Percentiles rank a stretch among this genome's conserved stretches.
Conservation (phyloP, 345 rosid genomes). For the Orychophragmus violaceus region DNA sequence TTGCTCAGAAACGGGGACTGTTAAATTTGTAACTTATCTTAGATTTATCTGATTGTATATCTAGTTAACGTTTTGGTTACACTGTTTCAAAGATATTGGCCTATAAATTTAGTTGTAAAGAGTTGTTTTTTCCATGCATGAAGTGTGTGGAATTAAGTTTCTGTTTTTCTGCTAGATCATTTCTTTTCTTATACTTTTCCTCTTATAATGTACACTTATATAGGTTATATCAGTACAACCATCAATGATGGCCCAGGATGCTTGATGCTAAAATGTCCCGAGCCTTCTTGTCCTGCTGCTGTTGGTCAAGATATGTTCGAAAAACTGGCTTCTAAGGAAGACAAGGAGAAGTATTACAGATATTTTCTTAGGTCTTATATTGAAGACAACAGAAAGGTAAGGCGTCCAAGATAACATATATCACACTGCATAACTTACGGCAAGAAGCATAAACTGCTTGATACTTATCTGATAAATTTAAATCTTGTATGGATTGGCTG, state of each 20-base stretch:
- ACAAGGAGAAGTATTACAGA: conserved; percentile 25
- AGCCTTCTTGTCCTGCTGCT: conserved; percentile 27
- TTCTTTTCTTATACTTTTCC: neutral
- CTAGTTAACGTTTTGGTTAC: neutral
- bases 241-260: conserved; percentile 36
- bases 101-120: neutral
- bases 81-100: neutral
- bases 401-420: conserved; percentile 8
- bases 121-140: neutral
- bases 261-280: conserved; percentile 28
- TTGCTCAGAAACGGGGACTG: neutral
- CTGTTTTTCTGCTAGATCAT: neutral
- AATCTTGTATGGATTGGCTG: neutral
- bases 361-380: conserved; percentile 50
- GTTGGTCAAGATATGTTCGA: conserved; percentile 30
- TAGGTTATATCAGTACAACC: conserved; percentile 29
- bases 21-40: neutral
- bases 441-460: neutral
- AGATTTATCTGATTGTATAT: neutral
- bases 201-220: neutral
- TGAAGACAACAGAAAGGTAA: conserved; percentile 83
- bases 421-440: neutral
- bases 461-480: no score
- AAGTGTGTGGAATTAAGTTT: neutral
- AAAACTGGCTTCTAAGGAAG: conserved; percentile 23